Evolutionary conservation across 768 basidiomycete species (phyloP).

Genomic region (Russula ochroleuca): DNA sequence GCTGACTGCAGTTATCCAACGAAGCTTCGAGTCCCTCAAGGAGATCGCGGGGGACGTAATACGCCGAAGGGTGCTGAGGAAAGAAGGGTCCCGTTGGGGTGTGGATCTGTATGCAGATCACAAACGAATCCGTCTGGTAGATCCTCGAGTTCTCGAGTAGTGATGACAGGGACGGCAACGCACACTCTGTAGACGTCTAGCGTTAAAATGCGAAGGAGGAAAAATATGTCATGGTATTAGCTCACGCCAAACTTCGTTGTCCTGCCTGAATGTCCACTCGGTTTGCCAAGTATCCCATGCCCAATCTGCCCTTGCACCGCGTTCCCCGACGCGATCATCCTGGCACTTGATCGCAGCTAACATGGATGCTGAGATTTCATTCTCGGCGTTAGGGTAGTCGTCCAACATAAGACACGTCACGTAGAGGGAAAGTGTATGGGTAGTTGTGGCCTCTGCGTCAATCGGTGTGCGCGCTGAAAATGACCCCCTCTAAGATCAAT

Average conservation of each 20-base stretch:
- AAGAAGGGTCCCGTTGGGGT: slow-evolving; percentile 50
- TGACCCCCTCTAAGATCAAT: not conserved
- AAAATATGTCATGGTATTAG: not conserved
- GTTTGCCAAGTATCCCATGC: slow-evolving; percentile 69
- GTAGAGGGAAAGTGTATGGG: slow-evolving; percentile 53
- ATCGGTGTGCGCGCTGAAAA: slow-evolving; percentile 13
- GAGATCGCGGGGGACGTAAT: slow-evolving; percentile 61
- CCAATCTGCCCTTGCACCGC: slow-evolving; percentile 65
- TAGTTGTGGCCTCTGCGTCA: slow-evolving; percentile 18
- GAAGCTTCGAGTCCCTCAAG: slow-evolving; percentile 66
- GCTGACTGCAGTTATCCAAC: slow-evolving; percentile 65
- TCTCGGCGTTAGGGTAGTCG: slow-evolving; percentile 49
- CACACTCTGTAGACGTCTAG: slow-evolving; percentile 44
- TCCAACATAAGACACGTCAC: slow-evolving; percentile 64
- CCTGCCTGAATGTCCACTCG: slow-evolving; percentile 66
- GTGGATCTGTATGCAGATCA: slow-evolving; percentile 72
- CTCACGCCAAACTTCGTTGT: slow-evolving; percentile 72
- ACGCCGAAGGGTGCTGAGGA: slow-evolving; percentile 61
- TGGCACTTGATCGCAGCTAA: slow-evolving; percentile 69
- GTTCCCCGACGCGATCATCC: slow-evolving; percentile 54
- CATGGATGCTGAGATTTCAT: slow-evolving; percentile 60
- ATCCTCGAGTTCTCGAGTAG: slow-evolving; percentile 59
- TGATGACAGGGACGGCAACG: slow-evolving; percentile 56
- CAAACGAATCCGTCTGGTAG: slow-evolving; percentile 59
- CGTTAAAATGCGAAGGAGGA: not conserved